A percentile compares a stretch with the other conserved stretches of the same genome.
Evolutionary conservation across 768 basidiomycete species (phyloP).

Genomic region (Antrodiella citrinella): DNA sequence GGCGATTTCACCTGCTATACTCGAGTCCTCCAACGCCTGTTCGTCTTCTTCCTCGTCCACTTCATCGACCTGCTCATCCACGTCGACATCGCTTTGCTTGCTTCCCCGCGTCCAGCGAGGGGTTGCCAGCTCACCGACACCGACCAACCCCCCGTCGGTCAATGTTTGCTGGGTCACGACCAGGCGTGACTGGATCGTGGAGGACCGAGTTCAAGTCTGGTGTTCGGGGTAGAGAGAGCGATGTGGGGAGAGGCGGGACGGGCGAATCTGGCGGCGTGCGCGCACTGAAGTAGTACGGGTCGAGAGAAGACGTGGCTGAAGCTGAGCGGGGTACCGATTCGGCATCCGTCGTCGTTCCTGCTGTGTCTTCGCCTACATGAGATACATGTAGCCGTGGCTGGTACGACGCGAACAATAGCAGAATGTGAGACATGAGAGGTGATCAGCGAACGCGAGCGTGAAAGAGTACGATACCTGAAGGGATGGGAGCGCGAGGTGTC

Average conservation of each 20-base stretch:
- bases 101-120: constrained; percentile 73
- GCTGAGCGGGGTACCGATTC: constrained; percentile 49
- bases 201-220: constrained; percentile 42
- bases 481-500: constrained; percentile 21
- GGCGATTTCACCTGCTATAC: not conserved
- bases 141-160: constrained; percentile 85
- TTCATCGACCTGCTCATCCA: constrained; percentile 28
- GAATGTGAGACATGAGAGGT: constrained; percentile 11
- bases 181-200: constrained; percentile 61
- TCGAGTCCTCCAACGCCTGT: constrained; percentile 11
- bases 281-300: constrained; percentile 82
- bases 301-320: constrained; percentile 74
- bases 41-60: constrained; percentile 22
- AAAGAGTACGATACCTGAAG: constrained; percentile 25
- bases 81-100: constrained; percentile 24
- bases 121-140: constrained; percentile 94
- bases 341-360: constrained; percentile 29
- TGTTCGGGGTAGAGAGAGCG: constrained; percentile 38
- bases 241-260: constrained; percentile 32
- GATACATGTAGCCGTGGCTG: constrained; percentile 44
- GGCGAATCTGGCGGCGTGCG: constrained; percentile 66
- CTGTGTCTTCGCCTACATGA: constrained; percentile 14
- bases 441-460: constrained; percentile 9
- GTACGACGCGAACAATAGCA: constrained; percentile 1
- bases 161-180: constrained; percentile 67